Percentiles rank a stretch among this genome's conserved stretches.
phyloP scores from a whole-genome alignment of 257 asterid genomes.

The Solanum commersonii region DNA sequence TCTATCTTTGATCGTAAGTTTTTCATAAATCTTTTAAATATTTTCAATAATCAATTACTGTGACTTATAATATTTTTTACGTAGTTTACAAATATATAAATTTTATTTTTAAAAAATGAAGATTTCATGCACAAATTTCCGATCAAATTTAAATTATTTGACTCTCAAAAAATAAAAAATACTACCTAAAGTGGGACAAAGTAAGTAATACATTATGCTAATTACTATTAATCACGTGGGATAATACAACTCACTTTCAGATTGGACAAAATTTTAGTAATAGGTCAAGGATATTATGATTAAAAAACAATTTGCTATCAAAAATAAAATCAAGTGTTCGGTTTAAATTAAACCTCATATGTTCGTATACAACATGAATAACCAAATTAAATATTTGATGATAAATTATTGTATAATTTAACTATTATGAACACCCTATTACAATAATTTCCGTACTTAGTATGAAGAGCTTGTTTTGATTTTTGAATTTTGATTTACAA shows the following conservation, averaged over 20 bases:
- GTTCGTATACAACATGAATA: not conserved
- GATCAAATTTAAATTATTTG: too few species aligned
- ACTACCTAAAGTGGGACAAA: not conserved
- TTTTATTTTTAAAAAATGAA: accelerated
- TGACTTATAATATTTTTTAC: too few species aligned
- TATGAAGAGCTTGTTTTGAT: too few species aligned
- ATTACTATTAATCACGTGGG: not conserved
- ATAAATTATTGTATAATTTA: too few species aligned
- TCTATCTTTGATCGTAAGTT: accelerated
- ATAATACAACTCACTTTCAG: not conserved
- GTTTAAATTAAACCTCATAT: too few species aligned
- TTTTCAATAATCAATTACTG: too few species aligned
- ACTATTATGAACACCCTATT: not conserved
- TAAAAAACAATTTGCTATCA: not conserved
- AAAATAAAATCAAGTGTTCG: not conserved
- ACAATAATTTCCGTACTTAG: too few species aligned
- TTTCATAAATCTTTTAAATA: too few species aligned
- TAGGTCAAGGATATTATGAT: not conserved
- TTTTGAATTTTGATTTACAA: too few species aligned
- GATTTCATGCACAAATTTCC: too few species aligned
- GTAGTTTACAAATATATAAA: too few species aligned
- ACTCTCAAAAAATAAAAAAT: too few species aligned
- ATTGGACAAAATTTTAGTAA: not conserved
- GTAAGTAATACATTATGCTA: not conserved
- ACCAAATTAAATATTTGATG: not conserved